These are phyloP conservation scores for Boeremia exigua DNA, from an alignment of 2,329 filamentous ascomycete species.

Conservation along the genomic window DNA sequence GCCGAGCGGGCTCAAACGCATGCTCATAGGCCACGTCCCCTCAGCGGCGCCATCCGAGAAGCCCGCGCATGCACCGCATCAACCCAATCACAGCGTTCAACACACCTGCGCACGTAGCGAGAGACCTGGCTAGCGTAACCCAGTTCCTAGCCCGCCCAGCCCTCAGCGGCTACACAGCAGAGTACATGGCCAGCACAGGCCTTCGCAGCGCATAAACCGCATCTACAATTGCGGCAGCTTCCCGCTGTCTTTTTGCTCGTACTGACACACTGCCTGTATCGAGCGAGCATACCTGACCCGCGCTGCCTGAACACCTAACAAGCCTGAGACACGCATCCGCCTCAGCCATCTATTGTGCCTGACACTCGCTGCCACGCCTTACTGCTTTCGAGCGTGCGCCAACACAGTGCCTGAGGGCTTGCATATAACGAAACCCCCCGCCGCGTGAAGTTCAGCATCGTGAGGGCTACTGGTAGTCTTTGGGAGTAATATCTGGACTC, in stretches of 20 bases:
- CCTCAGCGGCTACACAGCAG: slow-evolving; percentile 33
- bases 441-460: slow-evolving; percentile 18
- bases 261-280: slow-evolving; percentile 47
- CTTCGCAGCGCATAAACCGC: slow-evolving; percentile 41
- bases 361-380: slow-evolving; percentile 21
- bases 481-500: slow-evolving; percentile 15
- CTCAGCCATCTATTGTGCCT: slow-evolving; percentile 41
- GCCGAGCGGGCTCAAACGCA: slow-evolving; percentile 20
- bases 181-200: slow-evolving; percentile 21
- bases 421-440: slow-evolving; percentile 45
- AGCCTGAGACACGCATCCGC: slow-evolving; percentile 44
- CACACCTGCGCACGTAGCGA: slow-evolving; percentile 7
- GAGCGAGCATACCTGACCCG: slow-evolving; percentile 23
- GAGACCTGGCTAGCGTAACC: neutral
- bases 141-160: slow-evolving; percentile 12
- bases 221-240: slow-evolving; percentile 41
- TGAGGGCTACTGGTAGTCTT: slow-evolving; percentile 48
- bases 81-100: slow-evolving; percentile 23
- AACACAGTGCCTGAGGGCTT: slow-evolving; percentile 29
- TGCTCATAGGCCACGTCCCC: slow-evolving; percentile 24
- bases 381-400: slow-evolving; percentile 22
- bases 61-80: slow-evolving; percentile 23
- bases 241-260: slow-evolving; percentile 35
- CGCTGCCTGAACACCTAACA: slow-evolving; percentile 39
- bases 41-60: slow-evolving; percentile 24